A percentile compares a stretch with the other conserved stretches of the same genome.
phyloP scores from a whole-genome alignment of 2,329 filamentous ascomycete species.

The Verticillium klebahnii region DNA sequence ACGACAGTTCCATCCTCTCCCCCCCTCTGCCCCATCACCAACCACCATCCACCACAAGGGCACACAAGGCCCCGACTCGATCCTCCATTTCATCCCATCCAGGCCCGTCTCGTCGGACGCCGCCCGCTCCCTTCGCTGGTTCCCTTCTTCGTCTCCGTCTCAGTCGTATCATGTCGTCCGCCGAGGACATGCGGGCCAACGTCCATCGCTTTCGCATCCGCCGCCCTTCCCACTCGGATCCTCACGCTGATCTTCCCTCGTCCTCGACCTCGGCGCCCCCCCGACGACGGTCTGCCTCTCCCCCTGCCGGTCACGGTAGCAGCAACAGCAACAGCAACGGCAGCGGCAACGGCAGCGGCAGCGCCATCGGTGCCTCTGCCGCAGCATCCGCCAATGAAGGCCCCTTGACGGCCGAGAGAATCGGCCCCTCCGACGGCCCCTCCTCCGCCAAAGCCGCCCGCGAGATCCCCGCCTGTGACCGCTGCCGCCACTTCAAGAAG shows the following conservation, averaged over 20 bases:
- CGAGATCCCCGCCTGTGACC: constrained; percentile 30
- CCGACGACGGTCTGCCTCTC: constrained; percentile 16
- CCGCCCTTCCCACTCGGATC: constrained; percentile 9
- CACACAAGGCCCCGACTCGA: background rate
- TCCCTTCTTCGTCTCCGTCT: background rate
- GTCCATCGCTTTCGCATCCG: constrained; percentile 22
- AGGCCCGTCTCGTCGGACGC: background rate
- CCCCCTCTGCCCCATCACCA: background rate
- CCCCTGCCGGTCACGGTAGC: background rate
- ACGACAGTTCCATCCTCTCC: background rate
- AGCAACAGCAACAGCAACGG: background rate
- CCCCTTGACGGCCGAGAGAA: background rate
- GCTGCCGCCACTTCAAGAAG: constrained; percentile 41
- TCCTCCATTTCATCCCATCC: background rate
- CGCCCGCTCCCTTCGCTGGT: background rate
- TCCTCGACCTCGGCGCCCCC: constrained; percentile 7
- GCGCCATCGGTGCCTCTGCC: background rate
- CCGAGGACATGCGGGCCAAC: constrained; percentile 15
- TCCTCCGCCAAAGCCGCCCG: constrained; percentile 6
- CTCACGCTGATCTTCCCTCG: background rate
- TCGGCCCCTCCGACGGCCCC: background rate
- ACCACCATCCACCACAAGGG: background rate
- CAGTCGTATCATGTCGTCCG: constrained; percentile 9
- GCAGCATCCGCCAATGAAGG: background rate
- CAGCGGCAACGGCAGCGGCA: background rate